Evolutionary conservation across 1,284 basidiomycete genomes (phyloP).

Genomic region (Malassezia yamatoensis): DNA sequence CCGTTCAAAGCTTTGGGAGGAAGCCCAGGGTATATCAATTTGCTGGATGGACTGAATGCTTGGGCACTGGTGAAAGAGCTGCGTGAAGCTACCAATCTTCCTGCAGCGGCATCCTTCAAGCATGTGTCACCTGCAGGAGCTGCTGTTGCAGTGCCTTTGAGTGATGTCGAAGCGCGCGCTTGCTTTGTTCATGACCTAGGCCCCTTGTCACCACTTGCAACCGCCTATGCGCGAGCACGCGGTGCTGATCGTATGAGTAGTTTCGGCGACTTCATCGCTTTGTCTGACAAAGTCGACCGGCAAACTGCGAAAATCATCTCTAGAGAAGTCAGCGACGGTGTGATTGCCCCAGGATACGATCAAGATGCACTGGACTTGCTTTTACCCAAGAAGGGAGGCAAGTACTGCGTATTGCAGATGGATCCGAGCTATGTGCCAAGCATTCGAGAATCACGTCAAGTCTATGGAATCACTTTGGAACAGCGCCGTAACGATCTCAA

Average conservation of each 20-base stretch:
- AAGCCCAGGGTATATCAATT: constrained; percentile 96
- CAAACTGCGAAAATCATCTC: constrained; percentile 93
- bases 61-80: constrained; percentile 94
- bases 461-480: constrained; percentile 83
- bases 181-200: constrained; percentile 94
- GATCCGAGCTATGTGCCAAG: constrained; percentile 39
- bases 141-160: constrained; percentile 60
- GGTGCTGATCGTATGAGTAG: constrained; percentile 98
- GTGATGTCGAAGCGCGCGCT: constrained; percentile 78
- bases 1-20: constrained; percentile 91
- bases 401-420: constrained; percentile 80
- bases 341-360: constrained; percentile 89
- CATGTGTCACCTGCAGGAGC: constrained; percentile 97
- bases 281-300: constrained; percentile 82
- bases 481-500: constrained; percentile 85
- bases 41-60: constrained; percentile 95
- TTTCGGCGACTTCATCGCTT: constrained; percentile 95
- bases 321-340: constrained; percentile 92
- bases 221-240: constrained; percentile 89
- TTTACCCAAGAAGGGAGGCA: constrained; percentile 92
- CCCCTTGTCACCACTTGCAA: constrained; percentile 74
- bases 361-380: constrained; percentile 80
- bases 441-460: constrained; percentile 75
- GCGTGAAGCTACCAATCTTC: constrained; percentile 65
- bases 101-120: constrained; percentile 98